Evolutionary conservation across 768 basidiomycete species (phyloP), one percentile per base, ranked within the genome.

Genomic region (Boletus subcaerulescens): DNA sequence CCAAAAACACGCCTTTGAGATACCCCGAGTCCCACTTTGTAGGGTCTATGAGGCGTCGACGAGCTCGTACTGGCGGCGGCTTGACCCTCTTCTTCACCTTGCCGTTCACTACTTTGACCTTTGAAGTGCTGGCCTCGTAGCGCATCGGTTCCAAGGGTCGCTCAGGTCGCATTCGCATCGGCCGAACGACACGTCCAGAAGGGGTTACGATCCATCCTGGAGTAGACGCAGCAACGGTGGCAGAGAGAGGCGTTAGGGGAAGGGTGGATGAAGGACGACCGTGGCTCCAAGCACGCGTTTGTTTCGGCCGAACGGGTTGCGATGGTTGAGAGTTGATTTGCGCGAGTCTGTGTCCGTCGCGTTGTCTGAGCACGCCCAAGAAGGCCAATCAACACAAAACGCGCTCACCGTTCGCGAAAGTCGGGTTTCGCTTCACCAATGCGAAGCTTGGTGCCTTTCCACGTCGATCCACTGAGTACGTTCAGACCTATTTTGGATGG

Each of bases 371-470:
- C 22, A 33, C 4, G 31, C 31, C 33, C 11, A 6, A 12, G n/a
- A 26, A 22, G 14, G 32, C 26, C 11, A 10, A 44, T 11, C 31
- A 20, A 41, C 18, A 12, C 29, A 29, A 56, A 44, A 47, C 32
- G 3, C 17, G 22, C 57, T 42, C 47, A 87, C 91, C 83, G 77
- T 64, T 86, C 83, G 3, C 68, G 69, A 62, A 77, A 92, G 66
- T 91, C 85, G 2, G 85, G 86, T 57, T 83, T 87, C n/a, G 91
- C 91, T 60, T 92, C 89, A 10, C 89, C 89, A 35, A 93, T 80
- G 17, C 90, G 80, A 32, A 93, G 72, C 60, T 88, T 92, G 20
- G 90, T 74, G n/a, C 92, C 92, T 72, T 91, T 93, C 89, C 90
- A 94, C 1, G 82, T 89, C 7, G 87, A 83, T 33, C 92, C 91